Percentiles rank a stretch among this genome's conserved stretches.
phyloP scores from a whole-genome alignment of 495 filamentous ascomycete species.

The Baudoinia panamericana region DNA sequence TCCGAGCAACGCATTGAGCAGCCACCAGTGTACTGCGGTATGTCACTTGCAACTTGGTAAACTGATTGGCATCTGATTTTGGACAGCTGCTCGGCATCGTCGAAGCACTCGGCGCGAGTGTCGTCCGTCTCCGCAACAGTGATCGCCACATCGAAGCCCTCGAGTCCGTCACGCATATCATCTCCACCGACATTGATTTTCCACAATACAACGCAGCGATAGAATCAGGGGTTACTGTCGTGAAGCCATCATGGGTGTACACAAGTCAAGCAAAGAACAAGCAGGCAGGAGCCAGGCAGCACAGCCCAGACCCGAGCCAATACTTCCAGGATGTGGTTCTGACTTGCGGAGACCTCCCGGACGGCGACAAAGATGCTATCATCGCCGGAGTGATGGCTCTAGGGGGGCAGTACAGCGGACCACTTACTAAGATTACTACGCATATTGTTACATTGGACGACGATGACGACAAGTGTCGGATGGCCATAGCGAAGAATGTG shows the following conservation, averaged over 20 bases:
- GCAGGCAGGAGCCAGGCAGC: slow-evolving; percentile 65
- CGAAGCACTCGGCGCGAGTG: slow-evolving; percentile 8
- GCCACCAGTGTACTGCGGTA: no score
- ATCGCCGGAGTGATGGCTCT: slow-evolving; percentile 78
- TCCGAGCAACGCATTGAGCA: no score
- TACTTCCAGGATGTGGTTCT: slow-evolving; percentile 75
- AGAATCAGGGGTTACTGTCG: slow-evolving; percentile 65
- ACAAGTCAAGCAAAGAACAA: slow-evolving; percentile 52
- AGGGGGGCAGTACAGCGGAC: slow-evolving; percentile 64
- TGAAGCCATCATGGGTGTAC: slow-evolving; percentile 70
- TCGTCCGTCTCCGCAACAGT: slow-evolving; percentile 3
- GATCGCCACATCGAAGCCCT: slow-evolving; percentile 14
- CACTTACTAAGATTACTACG: slow-evolving; percentile 59
- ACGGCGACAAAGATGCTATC: slow-evolving; percentile 85
- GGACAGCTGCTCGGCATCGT: slow-evolving; percentile 6
- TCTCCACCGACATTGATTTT: slow-evolving; percentile 78
- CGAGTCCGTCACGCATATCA: slow-evolving; percentile 54
- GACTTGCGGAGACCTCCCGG: slow-evolving; percentile 66
- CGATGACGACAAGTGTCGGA: slow-evolving; percentile 57
- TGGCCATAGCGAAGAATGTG: slow-evolving; percentile 48
- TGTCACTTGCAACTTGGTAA: no score
- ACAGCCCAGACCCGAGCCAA: slow-evolving; percentile 77
- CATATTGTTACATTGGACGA: slow-evolving; percentile 77
- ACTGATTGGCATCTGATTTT: no score
- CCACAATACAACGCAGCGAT: slow-evolving; percentile 59